These are phyloP conservation scores for Gautieria morchelliformis DNA, from an alignment of 768 basidiomycete genomes.

Conservation along the genomic window DNA sequence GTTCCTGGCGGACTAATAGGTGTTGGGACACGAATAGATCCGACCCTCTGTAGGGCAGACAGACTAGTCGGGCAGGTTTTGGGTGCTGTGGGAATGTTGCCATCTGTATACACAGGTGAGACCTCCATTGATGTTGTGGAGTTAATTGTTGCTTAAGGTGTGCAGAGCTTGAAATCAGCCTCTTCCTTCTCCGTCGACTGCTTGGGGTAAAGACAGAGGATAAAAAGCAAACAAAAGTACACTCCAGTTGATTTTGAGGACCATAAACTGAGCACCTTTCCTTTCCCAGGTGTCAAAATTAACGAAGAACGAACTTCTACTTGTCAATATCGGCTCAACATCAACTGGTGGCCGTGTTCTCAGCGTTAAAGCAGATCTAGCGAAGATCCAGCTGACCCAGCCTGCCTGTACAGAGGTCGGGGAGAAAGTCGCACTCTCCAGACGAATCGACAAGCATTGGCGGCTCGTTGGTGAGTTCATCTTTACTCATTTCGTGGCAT, in stretches of 20 bases:
- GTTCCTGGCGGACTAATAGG: constrained; percentile 97
- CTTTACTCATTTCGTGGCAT: not conserved
- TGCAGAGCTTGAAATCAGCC: constrained; percentile 79
- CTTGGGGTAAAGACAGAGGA: constrained; percentile 99
- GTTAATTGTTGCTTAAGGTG: too few species aligned
- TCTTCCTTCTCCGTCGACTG: constrained; percentile 90
- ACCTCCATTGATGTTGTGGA: not conserved
- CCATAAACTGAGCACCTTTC: not conserved
- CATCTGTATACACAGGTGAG: constrained; percentile 84
- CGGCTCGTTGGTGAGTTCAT: constrained; percentile 75
- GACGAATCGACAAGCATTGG: constrained; percentile 98
- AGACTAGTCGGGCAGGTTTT: constrained; percentile 94
- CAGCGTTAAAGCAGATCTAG: constrained; percentile 89
- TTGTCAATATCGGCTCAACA: constrained; percentile 98
- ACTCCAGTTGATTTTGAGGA: not conserved
- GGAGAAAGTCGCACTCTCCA: constrained; percentile 92
- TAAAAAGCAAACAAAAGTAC: constrained; percentile 88
- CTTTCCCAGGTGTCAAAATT: constrained; percentile 59
- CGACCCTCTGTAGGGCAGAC: constrained; percentile 94
- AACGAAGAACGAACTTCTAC: constrained; percentile 79
- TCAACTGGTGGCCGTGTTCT: constrained; percentile 94
- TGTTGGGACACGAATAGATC: constrained; percentile 95
- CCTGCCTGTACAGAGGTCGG: constrained; percentile 95
- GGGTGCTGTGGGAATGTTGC: constrained; percentile 89
- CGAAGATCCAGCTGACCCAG: constrained; percentile 87